Evolutionary conservation across 2,329 filamentous ascomycete genomes (phyloP).

Genomic region (Penicillium sclerotiorum): DNA sequence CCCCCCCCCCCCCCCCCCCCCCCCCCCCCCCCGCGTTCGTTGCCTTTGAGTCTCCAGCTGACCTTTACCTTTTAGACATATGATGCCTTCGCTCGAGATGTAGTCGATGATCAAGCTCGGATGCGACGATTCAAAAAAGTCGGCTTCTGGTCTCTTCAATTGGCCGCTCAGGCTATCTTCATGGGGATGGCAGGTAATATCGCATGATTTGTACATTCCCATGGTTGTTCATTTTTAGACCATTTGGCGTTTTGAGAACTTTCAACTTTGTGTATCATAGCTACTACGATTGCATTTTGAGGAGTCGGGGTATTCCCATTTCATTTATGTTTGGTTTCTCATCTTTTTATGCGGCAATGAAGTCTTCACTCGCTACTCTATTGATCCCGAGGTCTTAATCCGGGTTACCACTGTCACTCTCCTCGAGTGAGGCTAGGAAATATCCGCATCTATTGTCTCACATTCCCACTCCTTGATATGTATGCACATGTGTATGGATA

Average conservation of each 20-base stretch:
- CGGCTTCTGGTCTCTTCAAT: constrained; percentile 90
- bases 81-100: constrained; percentile 87
- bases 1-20: no score
- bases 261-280: constrained; percentile 50
- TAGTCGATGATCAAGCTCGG: constrained; percentile 84
- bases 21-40: no score
- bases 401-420: no score
- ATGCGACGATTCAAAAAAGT: constrained; percentile 91
- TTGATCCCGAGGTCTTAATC: not conserved
- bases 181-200: constrained; percentile 90
- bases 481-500: no score
- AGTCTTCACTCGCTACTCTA: not conserved
- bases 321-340: constrained; percentile 3
- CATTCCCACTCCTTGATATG: no score
- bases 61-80: constrained; percentile 63
- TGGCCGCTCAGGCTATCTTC: constrained; percentile 91
- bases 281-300: constrained; percentile 39
- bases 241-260: constrained; percentile 41
- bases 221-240: not conserved
- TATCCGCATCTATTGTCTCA: not conserved
- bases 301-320: constrained; percentile 15
- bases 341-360: not conserved
- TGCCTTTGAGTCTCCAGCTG: constrained; percentile 1
- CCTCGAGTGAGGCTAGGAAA: not conserved
- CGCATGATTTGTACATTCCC: constrained; percentile 45